phyloP scores from a whole-genome alignment of 108 stramenopile species.

The Licmophora abbreviata region DNA sequence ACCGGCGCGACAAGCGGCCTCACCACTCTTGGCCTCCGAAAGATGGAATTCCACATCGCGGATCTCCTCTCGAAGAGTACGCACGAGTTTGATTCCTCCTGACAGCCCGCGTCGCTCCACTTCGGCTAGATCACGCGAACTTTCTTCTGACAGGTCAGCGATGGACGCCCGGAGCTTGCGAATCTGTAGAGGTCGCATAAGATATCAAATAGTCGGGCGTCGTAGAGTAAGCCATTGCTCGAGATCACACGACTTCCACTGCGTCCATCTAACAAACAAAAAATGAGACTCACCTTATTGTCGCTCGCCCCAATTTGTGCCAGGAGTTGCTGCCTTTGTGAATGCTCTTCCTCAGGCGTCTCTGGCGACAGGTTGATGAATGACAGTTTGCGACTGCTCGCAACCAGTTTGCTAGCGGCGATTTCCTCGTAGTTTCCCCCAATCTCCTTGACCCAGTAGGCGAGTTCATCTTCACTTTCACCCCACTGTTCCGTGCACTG shows the following conservation, averaged over 20 bases:
- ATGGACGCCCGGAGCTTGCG: conserved; percentile 64
- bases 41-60: conserved; percentile 55
- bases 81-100: conserved; percentile 56
- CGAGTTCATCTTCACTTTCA: conserved; percentile 53
- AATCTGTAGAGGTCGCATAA: background rate
- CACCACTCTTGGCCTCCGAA: conserved; percentile 31
- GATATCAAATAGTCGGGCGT: background rate
- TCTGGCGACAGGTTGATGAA: background rate
- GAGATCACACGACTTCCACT: background rate
- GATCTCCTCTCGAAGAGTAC: conserved; percentile 49
- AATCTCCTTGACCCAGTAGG: conserved; percentile 19
- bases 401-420: background rate
- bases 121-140: conserved; percentile 35
- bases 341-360: conserved; percentile 8
- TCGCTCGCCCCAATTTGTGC: conserved; percentile 41
- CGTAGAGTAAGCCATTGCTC: background rate
- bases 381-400: no score
- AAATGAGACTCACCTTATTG: no score
- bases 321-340: conserved; percentile 18
- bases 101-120: conserved; percentile 59
- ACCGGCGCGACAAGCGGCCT: conserved; percentile 46
- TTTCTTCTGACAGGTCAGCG: conserved; percentile 68
- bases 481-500: conserved; percentile 32
- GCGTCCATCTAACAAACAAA: background rate
- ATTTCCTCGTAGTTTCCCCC: background rate